Evolutionary conservation across 495 filamentous ascomycete species (phyloP), one percentile per base, ranked within the genome.

Genomic region (Trichocladium antarcticum): DNA sequence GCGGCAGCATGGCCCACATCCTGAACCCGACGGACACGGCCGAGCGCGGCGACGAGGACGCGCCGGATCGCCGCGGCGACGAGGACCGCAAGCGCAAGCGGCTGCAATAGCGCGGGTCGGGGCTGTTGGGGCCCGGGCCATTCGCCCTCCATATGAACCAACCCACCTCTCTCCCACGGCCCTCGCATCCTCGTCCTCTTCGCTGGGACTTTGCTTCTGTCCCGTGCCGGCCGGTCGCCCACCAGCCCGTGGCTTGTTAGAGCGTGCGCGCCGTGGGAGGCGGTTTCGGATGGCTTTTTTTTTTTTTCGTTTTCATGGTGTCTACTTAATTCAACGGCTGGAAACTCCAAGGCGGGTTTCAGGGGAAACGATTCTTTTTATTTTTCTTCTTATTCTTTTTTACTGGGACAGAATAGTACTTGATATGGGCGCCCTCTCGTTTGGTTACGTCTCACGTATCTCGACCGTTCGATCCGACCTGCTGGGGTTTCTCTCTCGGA

Each of bases 61-160:
- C 57, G 11, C 40, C 49, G 22, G 69, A 74, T 37, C 67, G 60
- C 1, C 57, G 71, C 24, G 70, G 67, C 19, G 71, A 74, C 14
- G 70, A 73, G 2, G 87, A 90, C 60, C 74, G 87, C 47, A 93
- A 93, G 65, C 75, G 87, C 47, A 93, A 89, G 67, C 76, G 87
- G 53, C 62, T 89, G 50, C 63, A 67, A 53, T 74, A 51, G 24
- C 24, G 24, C 6, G 12, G 5, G 32, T 5, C 6, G 5, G 6
- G 5, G 9, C 28, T 5, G 28, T 21, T 11, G n/a, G n/a, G n/a
- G n/a, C n/a, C n/a, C n/a, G n/a, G n/a, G n/a, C n/a, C n/a, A n/a
- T n/a, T n/a, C n/a, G n/a, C n/a, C n/a, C n/a, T n/a, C n/a, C n/a
- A n/a, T n/a, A n/a, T n/a, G n/a, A n/a, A n/a, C n/a, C n/a, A n/a